phyloP scores from a whole-genome alignment of 2,329 filamentous ascomycete genomes.

The Geoglossum cookeanum region DNA sequence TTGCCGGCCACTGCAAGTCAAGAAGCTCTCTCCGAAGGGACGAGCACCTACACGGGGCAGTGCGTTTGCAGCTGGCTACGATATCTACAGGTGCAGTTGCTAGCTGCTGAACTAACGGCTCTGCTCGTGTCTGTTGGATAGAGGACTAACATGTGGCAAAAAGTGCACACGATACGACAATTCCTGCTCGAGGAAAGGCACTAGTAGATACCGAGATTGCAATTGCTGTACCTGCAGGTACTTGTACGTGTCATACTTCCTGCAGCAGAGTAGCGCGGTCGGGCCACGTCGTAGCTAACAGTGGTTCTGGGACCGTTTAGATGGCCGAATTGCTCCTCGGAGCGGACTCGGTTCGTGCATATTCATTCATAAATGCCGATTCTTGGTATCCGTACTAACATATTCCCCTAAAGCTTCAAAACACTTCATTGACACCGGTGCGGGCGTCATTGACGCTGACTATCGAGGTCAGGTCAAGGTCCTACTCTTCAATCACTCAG shows the following conservation, averaged over 20 bases:
- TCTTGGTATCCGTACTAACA: conserved; percentile 5
- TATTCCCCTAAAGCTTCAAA: conserved; percentile 41
- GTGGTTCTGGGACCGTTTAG: conserved; percentile 23
- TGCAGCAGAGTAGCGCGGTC: neutral
- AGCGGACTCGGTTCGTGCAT: neutral
- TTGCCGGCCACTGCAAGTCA: conserved; percentile 53
- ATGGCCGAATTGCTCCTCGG: conserved; percentile 76
- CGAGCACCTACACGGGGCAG: conserved; percentile 73
- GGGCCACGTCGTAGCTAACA: neutral
- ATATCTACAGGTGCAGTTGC: conserved; percentile 49
- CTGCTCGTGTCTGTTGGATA: neutral
- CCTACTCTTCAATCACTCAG: conserved; percentile 80
- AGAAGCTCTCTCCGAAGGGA: conserved; percentile 70
- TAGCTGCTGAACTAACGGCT: neutral
- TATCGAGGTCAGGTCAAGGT: conserved; percentile 91
- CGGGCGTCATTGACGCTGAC: conserved; percentile 93
- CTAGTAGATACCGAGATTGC: conserved; percentile 81
- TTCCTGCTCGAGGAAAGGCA: conserved; percentile 67
- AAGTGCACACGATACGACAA: conserved; percentile 45
- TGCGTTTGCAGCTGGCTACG: conserved; percentile 80
- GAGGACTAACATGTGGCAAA: neutral
- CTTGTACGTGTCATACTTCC: conserved; percentile 40
- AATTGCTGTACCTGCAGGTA: conserved; percentile 77
- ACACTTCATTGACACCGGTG: conserved; percentile 89
- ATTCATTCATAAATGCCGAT: neutral